Evolutionary conservation across 306 rosid species (phyloP).

Genomic region (Carpinus fangiana): DNA sequence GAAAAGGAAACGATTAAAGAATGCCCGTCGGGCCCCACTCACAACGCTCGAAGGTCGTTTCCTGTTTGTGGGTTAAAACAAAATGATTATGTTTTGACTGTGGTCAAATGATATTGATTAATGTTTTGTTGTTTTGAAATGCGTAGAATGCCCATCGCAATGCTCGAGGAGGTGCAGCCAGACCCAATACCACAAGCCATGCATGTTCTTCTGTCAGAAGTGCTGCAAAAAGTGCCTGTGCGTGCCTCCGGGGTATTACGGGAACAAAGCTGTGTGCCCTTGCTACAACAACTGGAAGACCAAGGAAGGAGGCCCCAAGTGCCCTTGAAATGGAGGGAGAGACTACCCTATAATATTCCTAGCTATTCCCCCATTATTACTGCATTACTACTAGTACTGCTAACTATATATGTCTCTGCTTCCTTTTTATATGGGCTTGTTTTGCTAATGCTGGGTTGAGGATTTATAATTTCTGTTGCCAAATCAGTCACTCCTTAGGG

Average conservation of each 20-base stretch:
- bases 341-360: too few species aligned
- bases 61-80: not conserved
- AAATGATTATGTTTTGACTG: not conserved
- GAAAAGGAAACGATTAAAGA: too few species aligned
- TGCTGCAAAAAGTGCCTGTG: slow-evolving; percentile 83
- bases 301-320: slow-evolving; percentile 83
- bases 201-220: slow-evolving; percentile 87
- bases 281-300: slow-evolving; percentile 98
- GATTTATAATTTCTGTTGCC: not conserved
- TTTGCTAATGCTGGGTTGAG: slow-evolving; percentile 10
- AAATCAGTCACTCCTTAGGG: slow-evolving; percentile 24
- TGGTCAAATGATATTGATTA: too few species aligned
- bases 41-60: too few species aligned
- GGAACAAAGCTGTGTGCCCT: slow-evolving; percentile 84
- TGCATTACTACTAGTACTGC: not conserved
- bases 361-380: too few species aligned
- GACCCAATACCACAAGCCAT: slow-evolving; percentile 85
- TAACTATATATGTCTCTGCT: not conserved
- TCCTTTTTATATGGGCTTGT: not conserved
- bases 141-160: slow-evolving; percentile 78
- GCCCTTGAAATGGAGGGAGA: slow-evolving; percentile 48
- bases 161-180: slow-evolving; percentile 68
- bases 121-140: not conserved
- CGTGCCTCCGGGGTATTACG: slow-evolving; percentile 90
- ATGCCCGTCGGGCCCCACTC: too few species aligned